phyloP scores from a whole-genome alignment of 2,329 filamentous ascomycete genomes.

The Coniochaeta sp. region DNA sequence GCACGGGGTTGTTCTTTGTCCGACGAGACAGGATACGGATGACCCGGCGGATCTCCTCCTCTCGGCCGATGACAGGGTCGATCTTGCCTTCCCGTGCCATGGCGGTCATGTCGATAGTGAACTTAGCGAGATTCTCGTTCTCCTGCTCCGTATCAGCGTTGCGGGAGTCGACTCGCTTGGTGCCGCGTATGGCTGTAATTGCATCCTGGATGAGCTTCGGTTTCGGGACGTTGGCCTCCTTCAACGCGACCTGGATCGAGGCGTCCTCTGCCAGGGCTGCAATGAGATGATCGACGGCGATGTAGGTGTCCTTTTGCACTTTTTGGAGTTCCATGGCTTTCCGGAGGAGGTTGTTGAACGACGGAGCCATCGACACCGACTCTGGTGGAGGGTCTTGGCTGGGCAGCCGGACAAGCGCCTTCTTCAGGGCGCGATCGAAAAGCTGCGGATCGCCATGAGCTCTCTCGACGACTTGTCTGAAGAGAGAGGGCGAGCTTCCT shows the following conservation, averaged over 20 bases:
- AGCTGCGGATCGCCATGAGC: constrained; percentile 88
- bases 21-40: constrained; percentile 85
- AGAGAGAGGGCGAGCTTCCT: constrained; percentile 62
- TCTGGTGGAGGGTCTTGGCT: constrained; percentile 95
- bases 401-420: constrained; percentile 79
- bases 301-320: constrained; percentile 93
- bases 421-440: constrained; percentile 86
- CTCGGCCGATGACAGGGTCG: constrained; percentile 91
- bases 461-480: constrained; percentile 89
- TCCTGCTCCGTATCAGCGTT: constrained; percentile 90
- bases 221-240: constrained; percentile 87
- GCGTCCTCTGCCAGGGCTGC: constrained; percentile 74
- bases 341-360: constrained; percentile 75
- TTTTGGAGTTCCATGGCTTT: constrained; percentile 86
- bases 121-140: constrained; percentile 93
- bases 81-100: constrained; percentile 97
- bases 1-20: constrained; percentile 97
- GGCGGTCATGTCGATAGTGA: constrained; percentile 96
- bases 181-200: constrained; percentile 87
- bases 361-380: constrained; percentile 72
- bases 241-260: constrained; percentile 64
- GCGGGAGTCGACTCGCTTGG: constrained; percentile 89
- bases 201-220: constrained; percentile 83
- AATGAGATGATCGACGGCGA: constrained; percentile 93
- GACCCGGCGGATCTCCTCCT: constrained; percentile 90